Evolutionary conservation across 495 filamentous ascomycete species (phyloP), one percentile per base, ranked within the genome.

Genomic region (Aspergillus panamensis): DNA sequence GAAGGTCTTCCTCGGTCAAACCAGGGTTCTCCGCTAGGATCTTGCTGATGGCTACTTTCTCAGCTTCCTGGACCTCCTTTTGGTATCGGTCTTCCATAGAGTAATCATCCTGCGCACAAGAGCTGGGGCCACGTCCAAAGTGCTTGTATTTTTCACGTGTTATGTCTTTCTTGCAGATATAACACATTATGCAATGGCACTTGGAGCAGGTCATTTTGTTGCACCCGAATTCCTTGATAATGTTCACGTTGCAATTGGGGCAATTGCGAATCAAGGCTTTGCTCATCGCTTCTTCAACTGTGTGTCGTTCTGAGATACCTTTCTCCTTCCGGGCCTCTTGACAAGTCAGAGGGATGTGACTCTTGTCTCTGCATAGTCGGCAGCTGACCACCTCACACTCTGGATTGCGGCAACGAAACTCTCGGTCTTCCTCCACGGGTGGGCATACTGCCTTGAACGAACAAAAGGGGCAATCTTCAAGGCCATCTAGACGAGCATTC

Each of bases 271-370:
- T 86, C 55, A 95, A 62, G 20, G 90, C 91, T 35, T 80, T 78
- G 2, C 86, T 90, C 86, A 91, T 91, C 3, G 90, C 91, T 70
- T 95, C 90, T 67, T 95, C 91, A 21, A 95, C 79, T 9, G 66
- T 62, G 60, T 87, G 89, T 10, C 87, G 82, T 35, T 83, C 79
- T 20, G 80, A 79, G 4, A 82, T 51, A 7, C 81, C 79, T 45
- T 80, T 80, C 20, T 87, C 82, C 61, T 81, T 84, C 21, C 77
- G 80, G 39, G 73, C 76, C 64, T 95, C 89, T 42, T 86, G 80
- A 63, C 91, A 96, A 3, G 78, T 83, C 57, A 81, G 73, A 0
- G 91, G 91, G 21, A 91, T 84, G 66, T 96, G 91, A 0, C 85
- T 86, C 47, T 85, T 82, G 20, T 78, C 68, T 40, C 83, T 82